These are phyloP conservation scores for Leonotis leonurus DNA, from an alignment of 257 asterid species.

Conservation along the genomic window DNA sequence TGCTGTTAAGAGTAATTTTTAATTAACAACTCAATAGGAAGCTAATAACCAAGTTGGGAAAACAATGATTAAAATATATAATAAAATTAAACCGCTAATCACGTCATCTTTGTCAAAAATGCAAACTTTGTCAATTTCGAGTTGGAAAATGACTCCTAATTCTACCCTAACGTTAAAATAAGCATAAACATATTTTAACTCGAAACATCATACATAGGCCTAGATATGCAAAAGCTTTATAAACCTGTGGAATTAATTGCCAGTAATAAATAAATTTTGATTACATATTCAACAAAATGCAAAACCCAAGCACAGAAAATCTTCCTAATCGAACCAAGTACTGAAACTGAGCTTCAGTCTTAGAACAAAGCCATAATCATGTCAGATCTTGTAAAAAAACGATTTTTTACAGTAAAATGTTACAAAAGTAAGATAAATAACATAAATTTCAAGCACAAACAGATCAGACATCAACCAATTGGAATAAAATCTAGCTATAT, in stretches of 20 bases:
- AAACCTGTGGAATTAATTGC: not conserved
- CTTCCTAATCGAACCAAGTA: not conserved
- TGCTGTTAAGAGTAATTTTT: not conserved
- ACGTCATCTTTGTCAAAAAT: not conserved
- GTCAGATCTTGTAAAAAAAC: slow-evolving; percentile 29
- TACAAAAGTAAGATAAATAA: not conserved
- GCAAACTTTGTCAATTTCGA: slow-evolving; percentile 6
- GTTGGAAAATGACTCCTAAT: slow-evolving; percentile 8
- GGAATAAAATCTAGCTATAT: not conserved
- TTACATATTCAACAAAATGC: not conserved
- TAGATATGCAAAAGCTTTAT: not conserved
- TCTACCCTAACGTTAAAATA: not conserved
- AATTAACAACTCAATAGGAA: not conserved
- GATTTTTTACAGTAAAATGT: slow-evolving; percentile 1
- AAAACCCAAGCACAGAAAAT: not conserved
- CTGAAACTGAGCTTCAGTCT: slow-evolving; percentile 6
- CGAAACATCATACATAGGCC: not conserved
- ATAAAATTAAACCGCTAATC: not conserved
- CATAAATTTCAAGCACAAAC: slow-evolving; percentile 8
- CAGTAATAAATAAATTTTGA: not conserved
- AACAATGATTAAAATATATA: slow-evolving; percentile 1
- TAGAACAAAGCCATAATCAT: not conserved
- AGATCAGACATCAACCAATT: slow-evolving; percentile 20
- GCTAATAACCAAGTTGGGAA: slow-evolving; percentile 6
- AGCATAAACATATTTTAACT: not conserved